These are phyloP conservation scores for Candida hungchunana DNA, from an alignment of 805 yeast species.

Conservation along the genomic window DNA sequence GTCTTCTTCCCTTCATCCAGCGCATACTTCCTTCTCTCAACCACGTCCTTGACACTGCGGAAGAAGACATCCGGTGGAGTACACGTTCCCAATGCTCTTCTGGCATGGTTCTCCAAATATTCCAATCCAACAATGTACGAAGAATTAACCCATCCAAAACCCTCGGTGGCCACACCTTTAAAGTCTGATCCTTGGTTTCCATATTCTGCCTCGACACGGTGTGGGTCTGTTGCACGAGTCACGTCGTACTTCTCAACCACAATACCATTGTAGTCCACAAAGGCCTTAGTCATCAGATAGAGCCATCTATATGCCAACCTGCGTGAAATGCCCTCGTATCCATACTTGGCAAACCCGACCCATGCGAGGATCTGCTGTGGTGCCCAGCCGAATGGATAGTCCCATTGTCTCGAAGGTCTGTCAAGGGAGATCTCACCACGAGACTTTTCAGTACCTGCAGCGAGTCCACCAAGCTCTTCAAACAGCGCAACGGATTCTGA, in stretches of 20 bases:
- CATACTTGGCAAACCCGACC: conserved; percentile 78
- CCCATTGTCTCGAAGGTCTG: conserved; percentile 96
- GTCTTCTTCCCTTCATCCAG: conserved; percentile 13
- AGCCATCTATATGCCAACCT: conserved; percentile 85
- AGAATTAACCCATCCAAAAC: conserved; percentile 98
- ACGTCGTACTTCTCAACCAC: conserved; percentile 96
- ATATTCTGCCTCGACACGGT: conserved; percentile 90
- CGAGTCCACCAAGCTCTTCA: conserved; percentile 87
- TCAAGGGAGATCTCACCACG: conserved; percentile 66
- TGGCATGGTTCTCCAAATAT: conserved; percentile 59
- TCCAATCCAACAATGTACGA: conserved; percentile 72
- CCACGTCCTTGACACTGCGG: conserved; percentile 19
- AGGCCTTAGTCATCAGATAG: conserved; percentile 81
- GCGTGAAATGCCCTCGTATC: conserved; percentile 56
- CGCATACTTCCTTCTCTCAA: conserved; percentile 22
- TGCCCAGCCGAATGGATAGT: conserved; percentile 97
- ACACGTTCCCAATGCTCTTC: conserved; percentile 70
- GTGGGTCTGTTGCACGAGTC: conserved; percentile 76
- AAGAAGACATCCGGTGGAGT: conserved; percentile 27
- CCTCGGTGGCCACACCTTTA: conserved; percentile 91
- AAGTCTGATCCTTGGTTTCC: conserved; percentile 95
- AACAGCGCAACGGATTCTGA: conserved; percentile 61
- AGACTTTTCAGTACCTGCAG: conserved; percentile 71
- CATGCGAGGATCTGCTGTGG: conserved; percentile 96
- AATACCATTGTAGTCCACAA: conserved; percentile 89